Percentiles rank a stretch among this genome's conserved stretches.
These are phyloP conservation scores for Phytophthora sp. DNA, from an alignment of 352 stramenopile genomes.

Conservation along the genomic window DNA sequence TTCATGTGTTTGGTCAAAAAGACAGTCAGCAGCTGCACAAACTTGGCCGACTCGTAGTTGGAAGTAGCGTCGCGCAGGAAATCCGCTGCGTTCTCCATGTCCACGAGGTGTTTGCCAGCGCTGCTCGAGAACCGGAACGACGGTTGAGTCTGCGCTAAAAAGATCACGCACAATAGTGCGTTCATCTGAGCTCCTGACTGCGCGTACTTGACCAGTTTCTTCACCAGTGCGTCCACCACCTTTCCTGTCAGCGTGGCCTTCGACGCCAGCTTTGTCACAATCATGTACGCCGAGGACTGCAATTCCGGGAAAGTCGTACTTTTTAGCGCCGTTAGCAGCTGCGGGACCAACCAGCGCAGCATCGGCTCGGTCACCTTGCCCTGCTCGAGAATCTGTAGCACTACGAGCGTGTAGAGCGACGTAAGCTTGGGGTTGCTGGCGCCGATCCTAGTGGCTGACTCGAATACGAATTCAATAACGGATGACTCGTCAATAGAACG, in stretches of 20 bases:
- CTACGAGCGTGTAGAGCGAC: constrained; percentile 85
- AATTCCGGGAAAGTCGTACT: constrained; percentile 71
- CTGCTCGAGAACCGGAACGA: constrained; percentile 61
- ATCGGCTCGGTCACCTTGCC: constrained; percentile 67
- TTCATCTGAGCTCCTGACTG: constrained; percentile 74
- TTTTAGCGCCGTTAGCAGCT: constrained; percentile 77
- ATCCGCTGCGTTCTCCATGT: constrained; percentile 73
- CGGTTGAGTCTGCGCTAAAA: constrained; percentile 75
- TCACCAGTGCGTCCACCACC: constrained; percentile 74
- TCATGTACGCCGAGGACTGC: constrained; percentile 85
- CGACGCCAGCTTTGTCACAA: constrained; percentile 83
- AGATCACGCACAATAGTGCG: constrained; percentile 77
- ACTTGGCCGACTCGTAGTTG: constrained; percentile 79
- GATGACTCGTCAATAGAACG: constrained; percentile 76
- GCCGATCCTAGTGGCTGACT: constrained; percentile 63
- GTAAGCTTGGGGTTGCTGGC: constrained; percentile 78
- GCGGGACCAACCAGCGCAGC: constrained; percentile 81
- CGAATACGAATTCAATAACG: constrained; percentile 80
- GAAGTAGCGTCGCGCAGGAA: constrained; percentile 64
- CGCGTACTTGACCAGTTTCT: constrained; percentile 79
- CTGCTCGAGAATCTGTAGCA: constrained; percentile 82
- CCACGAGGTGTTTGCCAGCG: constrained; percentile 69
- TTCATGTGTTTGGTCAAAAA: constrained; percentile 61
- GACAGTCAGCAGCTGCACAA: constrained; percentile 59
- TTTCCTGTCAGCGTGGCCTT: constrained; percentile 80